phyloP scores from a whole-genome alignment of 169 alveolate genomes.

The Sarcocystis neurona region DNA sequence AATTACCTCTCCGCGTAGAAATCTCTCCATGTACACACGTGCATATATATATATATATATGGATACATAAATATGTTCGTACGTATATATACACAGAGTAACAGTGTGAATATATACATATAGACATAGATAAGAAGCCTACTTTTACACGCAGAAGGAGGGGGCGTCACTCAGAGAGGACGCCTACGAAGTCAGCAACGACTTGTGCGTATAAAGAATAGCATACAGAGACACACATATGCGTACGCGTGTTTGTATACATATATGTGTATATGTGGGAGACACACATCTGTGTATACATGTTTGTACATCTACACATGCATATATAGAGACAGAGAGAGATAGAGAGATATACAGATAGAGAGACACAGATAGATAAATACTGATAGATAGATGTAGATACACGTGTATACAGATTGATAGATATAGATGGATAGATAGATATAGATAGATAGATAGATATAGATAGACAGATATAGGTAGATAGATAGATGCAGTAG shows the following conservation, averaged over 20 bases:
- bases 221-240: too few species aligned
- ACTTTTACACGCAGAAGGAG: too few species aligned
- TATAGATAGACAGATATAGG: not conserved
- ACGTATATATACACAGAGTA: too few species aligned
- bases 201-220: too few species aligned
- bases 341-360: not conserved
- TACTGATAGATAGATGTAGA: not conserved
- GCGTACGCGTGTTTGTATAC: too few species aligned
- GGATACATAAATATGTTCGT: not conserved
- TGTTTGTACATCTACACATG: not conserved
- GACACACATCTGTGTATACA: not conserved
- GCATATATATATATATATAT: conserved; percentile 5
- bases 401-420: not conserved
- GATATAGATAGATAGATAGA: not conserved
- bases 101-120: too few species aligned
- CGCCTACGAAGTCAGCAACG: too few species aligned
- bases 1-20: not conserved
- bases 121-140: too few species aligned
- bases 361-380: not conserved
- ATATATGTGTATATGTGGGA: too few species aligned
- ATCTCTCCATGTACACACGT: not conserved
- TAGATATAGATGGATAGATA: not conserved
- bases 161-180: too few species aligned
- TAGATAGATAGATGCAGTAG: too few species aligned
- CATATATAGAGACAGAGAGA: not conserved